Percentiles rank a stretch among this genome's conserved stretches.
phyloP scores from a whole-genome alignment of 306 rosid species.

The Vigna trinervia region DNA sequence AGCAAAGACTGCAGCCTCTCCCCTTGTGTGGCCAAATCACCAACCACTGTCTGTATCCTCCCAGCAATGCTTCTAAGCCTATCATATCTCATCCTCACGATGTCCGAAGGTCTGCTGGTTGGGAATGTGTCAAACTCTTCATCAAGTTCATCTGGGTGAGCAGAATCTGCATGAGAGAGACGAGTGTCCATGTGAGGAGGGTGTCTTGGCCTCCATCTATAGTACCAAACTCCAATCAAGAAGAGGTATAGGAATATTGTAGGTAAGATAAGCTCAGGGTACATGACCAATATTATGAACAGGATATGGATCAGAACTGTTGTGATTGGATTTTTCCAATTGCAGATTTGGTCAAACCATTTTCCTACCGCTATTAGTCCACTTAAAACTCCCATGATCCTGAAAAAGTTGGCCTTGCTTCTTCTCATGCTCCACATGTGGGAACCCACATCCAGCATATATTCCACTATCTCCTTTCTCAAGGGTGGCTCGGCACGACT shows the following conservation, averaged over 20 bases:
- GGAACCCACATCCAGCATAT: conserved; percentile 93
- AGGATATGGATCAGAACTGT: conserved; percentile 86
- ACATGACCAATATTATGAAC: conserved; percentile 92
- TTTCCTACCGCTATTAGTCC: conserved; percentile 97
- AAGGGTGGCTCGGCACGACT: conserved; percentile 92
- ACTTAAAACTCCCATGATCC: conserved; percentile 88
- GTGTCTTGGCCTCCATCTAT: conserved; percentile 97
- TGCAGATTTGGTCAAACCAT: conserved; percentile 97
- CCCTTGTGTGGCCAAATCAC: conserved; percentile 97
- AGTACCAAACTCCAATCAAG: conserved; percentile 97
- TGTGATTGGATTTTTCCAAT: conserved; percentile 95
- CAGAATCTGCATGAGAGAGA: conserved; percentile 87
- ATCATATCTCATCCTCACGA: conserved; percentile 92
- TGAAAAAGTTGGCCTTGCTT: conserved; percentile 95
- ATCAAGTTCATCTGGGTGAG: conserved; percentile 89
- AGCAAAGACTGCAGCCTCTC: conserved; percentile 95
- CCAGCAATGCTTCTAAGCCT: conserved; percentile 94
- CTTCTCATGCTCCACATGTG: conserved; percentile 99
- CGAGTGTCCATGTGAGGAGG: conserved; percentile 99
- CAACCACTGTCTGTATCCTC: conserved; percentile 93
- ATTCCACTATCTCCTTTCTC: conserved; percentile 93
- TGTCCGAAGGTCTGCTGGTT: conserved; percentile 73
- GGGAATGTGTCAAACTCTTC: conserved; percentile 98
- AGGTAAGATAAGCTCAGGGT: conserved; percentile 95
- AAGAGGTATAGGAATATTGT: conserved; percentile 96